Evolutionary conservation across 495 filamentous ascomycete genomes (phyloP).

Genomic region (Acidomyces sp.): DNA sequence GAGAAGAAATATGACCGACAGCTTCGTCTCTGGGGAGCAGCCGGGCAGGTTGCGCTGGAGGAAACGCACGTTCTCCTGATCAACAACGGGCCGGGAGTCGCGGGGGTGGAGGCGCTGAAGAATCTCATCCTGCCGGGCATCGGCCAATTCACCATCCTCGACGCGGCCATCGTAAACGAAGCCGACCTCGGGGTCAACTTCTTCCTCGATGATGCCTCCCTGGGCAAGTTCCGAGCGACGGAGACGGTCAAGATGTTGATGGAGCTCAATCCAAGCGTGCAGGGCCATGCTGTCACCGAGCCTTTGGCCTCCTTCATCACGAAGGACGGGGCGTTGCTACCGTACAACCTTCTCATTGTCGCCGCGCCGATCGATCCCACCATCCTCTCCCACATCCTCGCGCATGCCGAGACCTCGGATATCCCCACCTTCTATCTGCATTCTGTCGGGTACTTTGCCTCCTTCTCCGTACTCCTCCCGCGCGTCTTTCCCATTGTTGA

Average conservation of each 20-base stretch:
- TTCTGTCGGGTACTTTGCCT: constrained; percentile 77
- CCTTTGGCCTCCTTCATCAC: constrained; percentile 30
- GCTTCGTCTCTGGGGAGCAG: constrained; percentile 87
- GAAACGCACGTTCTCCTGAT: constrained; percentile 77
- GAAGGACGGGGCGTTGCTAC: constrained; percentile 33
- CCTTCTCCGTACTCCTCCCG: constrained; percentile 64
- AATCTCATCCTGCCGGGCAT: constrained; percentile 89
- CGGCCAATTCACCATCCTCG: constrained; percentile 87
- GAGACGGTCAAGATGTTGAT: constrained; percentile 59
- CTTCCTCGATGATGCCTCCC: constrained; percentile 67
- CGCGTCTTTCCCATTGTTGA: constrained; percentile 84
- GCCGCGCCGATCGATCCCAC: constrained; percentile 49
- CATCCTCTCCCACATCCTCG: constrained; percentile 43
- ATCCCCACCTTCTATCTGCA: constrained; percentile 74
- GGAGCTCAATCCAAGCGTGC: constrained; percentile 93
- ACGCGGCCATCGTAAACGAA: constrained; percentile 62
- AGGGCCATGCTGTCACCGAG: constrained; percentile 47
- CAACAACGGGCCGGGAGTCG: constrained; percentile 68
- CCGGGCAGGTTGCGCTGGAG: constrained; percentile 80
- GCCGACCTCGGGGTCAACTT: constrained; percentile 90
- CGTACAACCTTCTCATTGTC: constrained; percentile 63
- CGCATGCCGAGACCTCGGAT: constrained; percentile 44
- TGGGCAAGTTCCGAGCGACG: constrained; percentile 72
- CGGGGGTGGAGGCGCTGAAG: constrained; percentile 87
- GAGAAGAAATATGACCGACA: constrained; percentile 72